Conservation (phyloP, 2,329 filamentous ascomycete genomes). For the Cladophialophora exuberans region DNA sequence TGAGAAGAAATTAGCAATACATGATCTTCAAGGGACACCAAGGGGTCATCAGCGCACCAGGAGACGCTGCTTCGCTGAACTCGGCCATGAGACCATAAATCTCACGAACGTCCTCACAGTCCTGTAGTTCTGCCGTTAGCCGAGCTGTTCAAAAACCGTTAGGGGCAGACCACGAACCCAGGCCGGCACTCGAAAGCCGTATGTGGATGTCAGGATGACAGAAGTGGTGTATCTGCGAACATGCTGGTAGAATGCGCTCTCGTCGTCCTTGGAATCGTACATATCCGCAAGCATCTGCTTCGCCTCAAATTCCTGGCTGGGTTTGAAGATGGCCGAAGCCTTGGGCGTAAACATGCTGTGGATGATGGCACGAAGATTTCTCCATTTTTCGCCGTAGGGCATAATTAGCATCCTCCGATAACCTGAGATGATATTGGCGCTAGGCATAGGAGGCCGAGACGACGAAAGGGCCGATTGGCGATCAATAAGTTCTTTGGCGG, state of each 20-base stretch:
- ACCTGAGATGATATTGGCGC: slow-evolving; percentile 46
- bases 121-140: slow-evolving; percentile 1
- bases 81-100: slow-evolving; percentile 17
- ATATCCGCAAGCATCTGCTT: slow-evolving; percentile 51
- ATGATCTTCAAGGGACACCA: no score
- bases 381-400: slow-evolving; percentile 47
- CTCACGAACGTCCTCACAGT: slow-evolving; percentile 16
- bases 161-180: not conserved
- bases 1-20: no score
- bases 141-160: not conserved
- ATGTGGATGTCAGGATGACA: slow-evolving; percentile 22
- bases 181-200: slow-evolving; percentile 13
- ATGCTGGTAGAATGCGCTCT: slow-evolving; percentile 42
- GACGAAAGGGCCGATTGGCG: slow-evolving; percentile 33
- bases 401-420: slow-evolving; percentile 47
- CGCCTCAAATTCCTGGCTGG: slow-evolving; percentile 51
- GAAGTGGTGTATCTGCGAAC: slow-evolving; percentile 19
- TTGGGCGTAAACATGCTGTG: slow-evolving; percentile 43
- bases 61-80: slow-evolving; percentile 10
- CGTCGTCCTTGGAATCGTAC: slow-evolving; percentile 39
- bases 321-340: slow-evolving; percentile 45
- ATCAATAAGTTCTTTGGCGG: slow-evolving; percentile 51
- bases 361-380: slow-evolving; percentile 44
- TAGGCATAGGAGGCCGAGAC: slow-evolving; percentile 39
- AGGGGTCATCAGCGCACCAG: slow-evolving; percentile 16